Conservation (phyloP, 768 basidiomycete species). For the Floccularia luteovirens region DNA sequence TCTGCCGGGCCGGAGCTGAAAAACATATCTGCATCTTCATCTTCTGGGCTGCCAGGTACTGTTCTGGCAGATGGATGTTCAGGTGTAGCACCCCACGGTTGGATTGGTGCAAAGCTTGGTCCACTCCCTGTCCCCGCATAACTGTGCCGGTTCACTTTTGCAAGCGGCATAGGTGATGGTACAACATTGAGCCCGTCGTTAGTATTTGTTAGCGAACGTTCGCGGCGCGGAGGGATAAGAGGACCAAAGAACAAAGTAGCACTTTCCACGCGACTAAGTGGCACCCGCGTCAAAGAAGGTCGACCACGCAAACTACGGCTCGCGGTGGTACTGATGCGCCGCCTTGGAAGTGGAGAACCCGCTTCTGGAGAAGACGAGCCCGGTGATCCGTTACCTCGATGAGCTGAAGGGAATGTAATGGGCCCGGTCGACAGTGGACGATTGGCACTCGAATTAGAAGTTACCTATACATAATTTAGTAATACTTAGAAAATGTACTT, state of each 20-base stretch:
- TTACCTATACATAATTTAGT: neutral
- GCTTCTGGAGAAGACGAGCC: conserved; percentile 38
- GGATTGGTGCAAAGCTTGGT: conserved; percentile 20
- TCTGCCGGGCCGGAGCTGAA: conserved; percentile 38
- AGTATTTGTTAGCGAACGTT: conserved; percentile 23
- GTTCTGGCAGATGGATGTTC: conserved; percentile 14
- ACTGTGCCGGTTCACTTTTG: conserved; percentile 48
- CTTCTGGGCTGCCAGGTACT: conserved; percentile 19
- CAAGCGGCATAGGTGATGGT: conserved; percentile 17
- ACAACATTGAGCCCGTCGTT: conserved; percentile 13
- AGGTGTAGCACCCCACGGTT: conserved; percentile 26
- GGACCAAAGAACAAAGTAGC: conserved; percentile 67
- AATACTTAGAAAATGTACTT: too few species aligned
- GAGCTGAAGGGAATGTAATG: conserved; percentile 33
- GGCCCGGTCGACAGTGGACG: conserved; percentile 23
- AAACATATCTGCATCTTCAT: conserved; percentile 51
- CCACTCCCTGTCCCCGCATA: conserved; percentile 45
- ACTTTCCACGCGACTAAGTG: conserved; percentile 46
- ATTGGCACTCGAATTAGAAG: neutral
- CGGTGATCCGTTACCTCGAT: conserved; percentile 29
- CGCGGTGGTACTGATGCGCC: conserved; percentile 34
- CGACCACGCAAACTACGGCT: neutral
- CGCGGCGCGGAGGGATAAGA: conserved; percentile 26
- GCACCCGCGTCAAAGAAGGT: conserved; percentile 17
- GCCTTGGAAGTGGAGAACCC: conserved; percentile 48